Evolutionary conservation across 1,284 basidiomycete species (phyloP).

Genomic region (Cutaneotrichosporon cyanovorans): DNA sequence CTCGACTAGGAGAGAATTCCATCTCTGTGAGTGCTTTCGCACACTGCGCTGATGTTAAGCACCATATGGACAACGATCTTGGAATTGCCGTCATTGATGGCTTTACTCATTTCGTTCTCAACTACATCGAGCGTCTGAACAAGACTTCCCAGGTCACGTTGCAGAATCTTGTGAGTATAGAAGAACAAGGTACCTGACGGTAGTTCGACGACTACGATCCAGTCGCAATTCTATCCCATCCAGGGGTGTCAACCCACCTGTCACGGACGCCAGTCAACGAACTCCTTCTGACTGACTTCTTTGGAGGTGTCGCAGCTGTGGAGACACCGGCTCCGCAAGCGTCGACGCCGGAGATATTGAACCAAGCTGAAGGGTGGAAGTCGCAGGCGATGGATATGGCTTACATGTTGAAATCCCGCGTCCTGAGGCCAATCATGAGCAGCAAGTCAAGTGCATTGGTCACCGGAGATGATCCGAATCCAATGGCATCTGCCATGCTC

Average conservation of each 20-base stretch:
- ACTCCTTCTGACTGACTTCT: conserved; percentile 88
- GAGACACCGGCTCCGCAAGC: conserved; percentile 47
- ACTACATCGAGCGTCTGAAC: conserved; percentile 85
- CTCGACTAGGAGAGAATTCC: conserved; percentile 79
- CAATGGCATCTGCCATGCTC: too few relatives aligned
- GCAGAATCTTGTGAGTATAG: conserved; percentile 66
- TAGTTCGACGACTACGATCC: conserved; percentile 77
- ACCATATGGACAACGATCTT: conserved; percentile 86
- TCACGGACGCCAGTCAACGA: conserved; percentile 57
- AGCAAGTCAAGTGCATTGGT: too few relatives aligned
- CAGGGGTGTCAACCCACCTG: conserved; percentile 75
- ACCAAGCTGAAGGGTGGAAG: too few relatives aligned
- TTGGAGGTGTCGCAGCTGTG: conserved; percentile 82
- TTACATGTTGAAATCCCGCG: too few relatives aligned
- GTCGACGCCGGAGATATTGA: too few relatives aligned
- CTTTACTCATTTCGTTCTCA: conserved; percentile 85
- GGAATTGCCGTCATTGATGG: conserved; percentile 93
- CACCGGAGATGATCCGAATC: too few relatives aligned
- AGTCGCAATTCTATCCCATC: conserved; percentile 67
- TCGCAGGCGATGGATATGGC: too few relatives aligned
- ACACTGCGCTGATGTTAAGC: conserved; percentile 48
- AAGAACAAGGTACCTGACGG: neutral
- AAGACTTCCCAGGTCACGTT: conserved; percentile 77
- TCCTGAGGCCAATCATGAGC: too few relatives aligned
- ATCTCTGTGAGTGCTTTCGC: conserved; percentile 60